These are phyloP conservation scores for Metrosideros polymorpha DNA, from an alignment of 441 rosid genomes.

Conservation along the genomic window DNA sequence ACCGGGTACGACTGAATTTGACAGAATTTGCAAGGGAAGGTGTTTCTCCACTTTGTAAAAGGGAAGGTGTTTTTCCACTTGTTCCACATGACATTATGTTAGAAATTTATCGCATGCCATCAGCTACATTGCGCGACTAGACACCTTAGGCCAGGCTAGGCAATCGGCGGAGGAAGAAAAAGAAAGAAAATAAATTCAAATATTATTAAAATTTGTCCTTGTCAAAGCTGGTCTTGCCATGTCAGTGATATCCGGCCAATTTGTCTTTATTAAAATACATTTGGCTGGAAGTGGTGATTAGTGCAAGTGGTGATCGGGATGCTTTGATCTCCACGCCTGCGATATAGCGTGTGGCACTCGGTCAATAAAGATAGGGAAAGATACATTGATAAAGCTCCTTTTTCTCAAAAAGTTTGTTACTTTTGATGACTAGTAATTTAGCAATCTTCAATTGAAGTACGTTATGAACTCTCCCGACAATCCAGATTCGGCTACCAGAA, in stretches of 20 bases:
- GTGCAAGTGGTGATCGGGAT: no score
- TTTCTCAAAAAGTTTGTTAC: neutral
- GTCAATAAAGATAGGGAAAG: neutral
- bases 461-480: neutral
- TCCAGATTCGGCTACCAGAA: neutral
- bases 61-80: neutral
- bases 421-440: neutral
- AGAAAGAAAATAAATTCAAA: no score
- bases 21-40: neutral
- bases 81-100: neutral
- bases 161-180: no score
- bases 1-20: neutral
- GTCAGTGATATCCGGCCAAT: no score
- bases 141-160: no score
- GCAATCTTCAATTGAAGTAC: neutral
- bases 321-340: no score
- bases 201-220: no score
- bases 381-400: neutral
- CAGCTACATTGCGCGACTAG: neutral
- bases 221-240: no score
- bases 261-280: no score
- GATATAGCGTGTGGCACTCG: neutral
- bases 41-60: no score
- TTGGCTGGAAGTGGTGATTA: no score
- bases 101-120: neutral